Evolutionary conservation across 805 yeast species (phyloP).

Genomic region (Zygosaccharomyces pseudorouxii): DNA sequence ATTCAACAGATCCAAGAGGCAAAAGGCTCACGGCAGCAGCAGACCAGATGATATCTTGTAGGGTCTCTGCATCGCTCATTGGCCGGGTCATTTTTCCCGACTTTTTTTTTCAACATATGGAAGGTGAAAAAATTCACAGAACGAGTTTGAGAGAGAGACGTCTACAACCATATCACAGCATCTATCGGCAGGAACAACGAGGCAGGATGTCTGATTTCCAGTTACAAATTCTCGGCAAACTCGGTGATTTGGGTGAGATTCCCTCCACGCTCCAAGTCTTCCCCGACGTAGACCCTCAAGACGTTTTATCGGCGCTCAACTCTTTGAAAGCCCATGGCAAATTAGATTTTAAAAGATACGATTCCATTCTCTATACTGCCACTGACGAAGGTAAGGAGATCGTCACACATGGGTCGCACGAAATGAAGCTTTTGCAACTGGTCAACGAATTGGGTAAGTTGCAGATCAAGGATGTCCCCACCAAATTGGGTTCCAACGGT

Average conservation of each 20-base stretch:
- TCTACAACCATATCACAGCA: background rate
- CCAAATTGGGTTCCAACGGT: constrained; percentile 77
- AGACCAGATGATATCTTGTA: constrained; percentile 1
- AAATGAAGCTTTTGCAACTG: constrained; percentile 74
- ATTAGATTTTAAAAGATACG: constrained; percentile 68
- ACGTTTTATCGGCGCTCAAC: constrained; percentile 75
- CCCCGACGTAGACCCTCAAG: constrained; percentile 59
- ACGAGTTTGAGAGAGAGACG: background rate
- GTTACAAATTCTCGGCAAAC: constrained; percentile 54
- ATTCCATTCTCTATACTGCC: constrained; percentile 68
- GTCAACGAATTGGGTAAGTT: constrained; percentile 71
- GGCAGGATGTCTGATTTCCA: constrained; percentile 65
- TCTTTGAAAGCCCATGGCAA: constrained; percentile 81
- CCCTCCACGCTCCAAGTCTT: constrained; percentile 65
- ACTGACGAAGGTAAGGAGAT: constrained; percentile 81
- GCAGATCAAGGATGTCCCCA: constrained; percentile 65
- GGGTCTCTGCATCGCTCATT: background rate
- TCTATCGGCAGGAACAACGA: background rate
- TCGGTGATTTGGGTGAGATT: constrained; percentile 60
- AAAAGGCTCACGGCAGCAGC: constrained; percentile 1
- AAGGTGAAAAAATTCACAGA: background rate
- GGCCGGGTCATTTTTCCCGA: constrained; percentile 4
- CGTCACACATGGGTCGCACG: constrained; percentile 81
- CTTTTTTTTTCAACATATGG: constrained; percentile 2
- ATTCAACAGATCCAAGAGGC: constrained; percentile 22